Conservation (phyloP, 2,329 filamentous ascomycete species). For the Xylariaceae sp. region DNA sequence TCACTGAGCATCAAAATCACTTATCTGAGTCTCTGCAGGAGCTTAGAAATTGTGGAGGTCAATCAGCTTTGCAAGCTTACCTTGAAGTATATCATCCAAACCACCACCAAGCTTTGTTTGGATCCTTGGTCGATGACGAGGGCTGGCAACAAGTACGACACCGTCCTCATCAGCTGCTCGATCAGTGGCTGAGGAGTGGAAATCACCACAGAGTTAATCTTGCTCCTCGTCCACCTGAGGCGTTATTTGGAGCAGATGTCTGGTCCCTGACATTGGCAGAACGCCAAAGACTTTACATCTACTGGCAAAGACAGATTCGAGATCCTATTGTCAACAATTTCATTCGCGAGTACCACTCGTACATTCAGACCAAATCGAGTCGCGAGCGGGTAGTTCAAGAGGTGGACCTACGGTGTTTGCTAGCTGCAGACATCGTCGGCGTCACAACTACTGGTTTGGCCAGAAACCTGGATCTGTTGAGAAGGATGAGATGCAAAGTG, state of each 20-base stretch:
- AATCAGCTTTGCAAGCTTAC: conserved; percentile 18
- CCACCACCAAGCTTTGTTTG: conserved; percentile 30
- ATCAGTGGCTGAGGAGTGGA: conserved; percentile 19
- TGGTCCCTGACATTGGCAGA: conserved; percentile 24
- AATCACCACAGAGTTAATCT: not conserved
- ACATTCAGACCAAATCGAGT: conserved; percentile 10
- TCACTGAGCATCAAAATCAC: conserved; percentile 7
- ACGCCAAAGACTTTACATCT: conserved; percentile 24
- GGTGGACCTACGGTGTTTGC: conserved; percentile 37
- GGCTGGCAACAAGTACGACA: conserved; percentile 25
- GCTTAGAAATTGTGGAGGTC: conserved; percentile 16
- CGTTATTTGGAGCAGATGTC: conserved; percentile 12
- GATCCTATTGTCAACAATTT: conserved; percentile 17
- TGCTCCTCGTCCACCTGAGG: conserved; percentile 3
- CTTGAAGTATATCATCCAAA: conserved; percentile 17
- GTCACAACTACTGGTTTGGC: conserved; percentile 61
- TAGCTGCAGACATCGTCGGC: conserved; percentile 49
- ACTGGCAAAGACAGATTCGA: conserved; percentile 31
- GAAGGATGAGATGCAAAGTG: conserved; percentile 51
- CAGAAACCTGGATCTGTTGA: conserved; percentile 46
- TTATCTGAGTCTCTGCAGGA: conserved; percentile 5
- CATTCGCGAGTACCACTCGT: conserved; percentile 7
- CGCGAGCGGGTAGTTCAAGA: conserved; percentile 28
- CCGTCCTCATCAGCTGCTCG: conserved; percentile 14
- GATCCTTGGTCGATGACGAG: conserved; percentile 21